These are phyloP conservation scores for Noccaea bulbosa DNA, from an alignment of 345 rosid species.

Conservation along the genomic window DNA sequence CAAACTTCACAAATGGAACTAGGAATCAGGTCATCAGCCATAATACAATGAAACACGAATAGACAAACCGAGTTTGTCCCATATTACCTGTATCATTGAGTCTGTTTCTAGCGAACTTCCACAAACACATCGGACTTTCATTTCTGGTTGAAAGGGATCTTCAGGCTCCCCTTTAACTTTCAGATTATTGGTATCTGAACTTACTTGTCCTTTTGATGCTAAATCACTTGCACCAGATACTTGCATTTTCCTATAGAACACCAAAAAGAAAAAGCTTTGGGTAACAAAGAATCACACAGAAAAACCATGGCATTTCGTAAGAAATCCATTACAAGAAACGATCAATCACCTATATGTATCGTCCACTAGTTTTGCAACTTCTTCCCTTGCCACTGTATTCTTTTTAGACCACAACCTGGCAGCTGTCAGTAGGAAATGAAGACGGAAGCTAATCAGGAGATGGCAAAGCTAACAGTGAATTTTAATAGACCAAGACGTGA, in stretches of 20 bases:
- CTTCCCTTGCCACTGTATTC: slow-evolving; percentile 72
- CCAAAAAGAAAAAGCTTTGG: slow-evolving; percentile 25
- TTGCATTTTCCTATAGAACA: slow-evolving; percentile 79
- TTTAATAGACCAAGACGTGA: slow-evolving; percentile 10
- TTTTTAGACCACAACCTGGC: slow-evolving; percentile 77
- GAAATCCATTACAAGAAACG: background rate
- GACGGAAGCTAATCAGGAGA: slow-evolving; percentile 15
- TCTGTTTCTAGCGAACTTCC: slow-evolving; percentile 76
- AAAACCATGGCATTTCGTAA: slow-evolving; percentile 8
- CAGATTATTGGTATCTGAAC: slow-evolving; percentile 65
- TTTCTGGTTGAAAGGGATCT: slow-evolving; percentile 54
- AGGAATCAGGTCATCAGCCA: slow-evolving; percentile 11
- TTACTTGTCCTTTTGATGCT: slow-evolving; percentile 77
- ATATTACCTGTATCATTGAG: slow-evolving; percentile 71
- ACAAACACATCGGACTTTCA: slow-evolving; percentile 89
- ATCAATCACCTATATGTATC: slow-evolving; percentile 77
- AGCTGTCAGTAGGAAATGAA: slow-evolving; percentile 48
- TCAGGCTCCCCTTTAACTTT: slow-evolving; percentile 71
- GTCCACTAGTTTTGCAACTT: slow-evolving; percentile 83
- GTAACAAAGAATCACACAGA: slow-evolving; percentile 8
- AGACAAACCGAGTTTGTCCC: background rate
- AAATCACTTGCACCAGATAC: slow-evolving; percentile 84
- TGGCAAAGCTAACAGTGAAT: slow-evolving; percentile 9
- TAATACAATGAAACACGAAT: slow-evolving; percentile 22
- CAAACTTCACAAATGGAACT: slow-evolving; percentile 1